phyloP scores from a whole-genome alignment of 1,284 basidiomycete genomes.

The Lentinus polychrous region DNA sequence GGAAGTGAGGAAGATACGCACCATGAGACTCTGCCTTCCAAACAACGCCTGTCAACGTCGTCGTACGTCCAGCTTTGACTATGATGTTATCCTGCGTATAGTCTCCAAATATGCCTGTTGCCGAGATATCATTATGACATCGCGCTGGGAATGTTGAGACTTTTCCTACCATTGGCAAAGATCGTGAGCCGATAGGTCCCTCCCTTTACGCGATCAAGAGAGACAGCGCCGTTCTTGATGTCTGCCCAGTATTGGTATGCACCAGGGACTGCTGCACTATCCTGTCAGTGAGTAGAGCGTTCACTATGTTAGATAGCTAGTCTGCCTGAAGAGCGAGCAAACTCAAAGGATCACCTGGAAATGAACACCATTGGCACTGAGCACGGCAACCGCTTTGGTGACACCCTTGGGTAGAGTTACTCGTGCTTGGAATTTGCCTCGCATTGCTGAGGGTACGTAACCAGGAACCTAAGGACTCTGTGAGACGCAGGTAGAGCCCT shows the following conservation, averaged over 20 bases:
- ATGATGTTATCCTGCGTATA: constrained; percentile 21
- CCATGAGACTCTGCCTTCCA: constrained; percentile 5
- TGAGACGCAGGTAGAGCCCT: not conserved
- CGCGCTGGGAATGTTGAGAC: not conserved
- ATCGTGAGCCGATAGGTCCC: constrained; percentile 25
- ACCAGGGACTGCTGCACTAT: constrained; percentile 17
- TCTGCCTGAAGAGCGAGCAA: constrained; percentile 5
- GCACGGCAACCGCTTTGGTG: constrained; percentile 16
- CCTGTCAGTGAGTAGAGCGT: constrained; percentile 2
- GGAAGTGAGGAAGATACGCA: constrained; percentile 7
- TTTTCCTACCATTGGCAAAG: constrained; percentile 16
- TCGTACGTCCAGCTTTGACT: constrained; percentile 14
- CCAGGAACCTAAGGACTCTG: constrained; percentile 13
- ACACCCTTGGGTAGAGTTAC: constrained; percentile 17
- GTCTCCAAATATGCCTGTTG: constrained; percentile 24
- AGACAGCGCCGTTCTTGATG: constrained; percentile 14
- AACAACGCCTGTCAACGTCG: constrained; percentile 12
- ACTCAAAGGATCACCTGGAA: constrained; percentile 11
- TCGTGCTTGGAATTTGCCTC: constrained; percentile 14
- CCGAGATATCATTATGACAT: not conserved
- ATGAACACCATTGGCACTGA: constrained; percentile 21
- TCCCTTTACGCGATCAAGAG: constrained; percentile 20
- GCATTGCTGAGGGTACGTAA: constrained; percentile 10
- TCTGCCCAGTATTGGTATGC: constrained; percentile 24
- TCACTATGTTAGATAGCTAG: not conserved